Conservation (phyloP, 2,329 filamentous ascomycete genomes). For the Didymella lethalis region DNA sequence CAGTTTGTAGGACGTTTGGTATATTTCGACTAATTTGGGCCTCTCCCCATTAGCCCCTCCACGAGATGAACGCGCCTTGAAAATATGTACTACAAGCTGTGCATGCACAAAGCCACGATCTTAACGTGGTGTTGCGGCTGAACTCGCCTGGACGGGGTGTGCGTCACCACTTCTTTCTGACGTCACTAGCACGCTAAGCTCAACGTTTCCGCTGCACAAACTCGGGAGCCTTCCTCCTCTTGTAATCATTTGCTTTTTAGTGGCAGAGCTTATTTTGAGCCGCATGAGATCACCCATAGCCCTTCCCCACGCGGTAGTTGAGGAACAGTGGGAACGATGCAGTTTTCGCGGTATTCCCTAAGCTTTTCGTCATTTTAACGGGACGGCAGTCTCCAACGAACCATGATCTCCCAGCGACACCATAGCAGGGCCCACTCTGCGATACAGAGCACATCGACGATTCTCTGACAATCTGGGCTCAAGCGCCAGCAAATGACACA, state of each 20-base stretch:
- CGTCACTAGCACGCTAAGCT: constrained; percentile 6
- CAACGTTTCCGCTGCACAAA: constrained; percentile 5
- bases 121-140: constrained; percentile 13
- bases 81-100: neutral
- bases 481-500: neutral
- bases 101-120: neutral
- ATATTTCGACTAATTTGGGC: too few relatives aligned
- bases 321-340: neutral
- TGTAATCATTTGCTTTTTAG: constrained; percentile 5
- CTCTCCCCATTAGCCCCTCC: too few relatives aligned
- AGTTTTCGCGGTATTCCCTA: constrained; percentile 10
- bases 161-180: constrained; percentile 5
- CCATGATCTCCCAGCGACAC: constrained; percentile 12
- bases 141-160: constrained; percentile 12
- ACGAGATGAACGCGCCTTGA: too few relatives aligned
- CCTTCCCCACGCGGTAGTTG: neutral
- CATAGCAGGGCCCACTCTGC: neutral
- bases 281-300: constrained; percentile 15
- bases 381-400: constrained; percentile 9
- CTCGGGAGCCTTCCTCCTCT: constrained; percentile 11
- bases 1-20: too few relatives aligned
- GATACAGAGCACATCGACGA: constrained; percentile 12
- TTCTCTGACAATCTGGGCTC: constrained; percentile 9
- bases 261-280: constrained; percentile 19
- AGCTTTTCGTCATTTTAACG: constrained; percentile 16